Conservation (phyloP, 352 stramenopile species). For the Globisporangium alternatum region DNA sequence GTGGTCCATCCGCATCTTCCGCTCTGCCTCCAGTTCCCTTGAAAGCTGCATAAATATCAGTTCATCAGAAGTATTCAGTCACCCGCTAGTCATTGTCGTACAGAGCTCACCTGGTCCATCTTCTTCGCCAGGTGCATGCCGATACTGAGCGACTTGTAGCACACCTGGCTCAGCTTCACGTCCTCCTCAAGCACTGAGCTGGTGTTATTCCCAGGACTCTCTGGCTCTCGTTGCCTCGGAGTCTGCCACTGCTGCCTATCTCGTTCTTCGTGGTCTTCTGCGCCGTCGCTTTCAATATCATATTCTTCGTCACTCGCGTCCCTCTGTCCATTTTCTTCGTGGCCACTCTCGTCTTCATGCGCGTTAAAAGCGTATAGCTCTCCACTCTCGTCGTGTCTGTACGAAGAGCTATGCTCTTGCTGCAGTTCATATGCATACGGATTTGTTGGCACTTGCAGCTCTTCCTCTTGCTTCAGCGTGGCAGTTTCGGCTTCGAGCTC, state of each 20-base stretch:
- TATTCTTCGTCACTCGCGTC: constrained; percentile 3
- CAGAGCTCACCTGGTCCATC: constrained; percentile 28
- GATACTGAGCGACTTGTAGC: constrained; percentile 40
- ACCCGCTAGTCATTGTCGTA: background rate
- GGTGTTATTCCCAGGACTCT: background rate
- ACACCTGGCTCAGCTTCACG: constrained; percentile 27
- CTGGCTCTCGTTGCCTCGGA: background rate
- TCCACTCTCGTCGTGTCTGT: background rate
- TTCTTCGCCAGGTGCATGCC: constrained; percentile 27
- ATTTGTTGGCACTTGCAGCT: background rate
- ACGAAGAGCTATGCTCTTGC: background rate
- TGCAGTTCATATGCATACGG: constrained; percentile 3
- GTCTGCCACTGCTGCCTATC: background rate
- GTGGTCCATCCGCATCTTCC: constrained; percentile 24
- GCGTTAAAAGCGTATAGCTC: background rate
- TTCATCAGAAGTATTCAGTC: background rate
- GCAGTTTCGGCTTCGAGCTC: constrained; percentile 39
- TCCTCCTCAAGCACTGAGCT: background rate
- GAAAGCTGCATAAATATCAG: constrained; percentile 20
- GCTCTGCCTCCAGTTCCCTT: constrained; percentile 28
- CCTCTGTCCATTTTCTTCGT: constrained; percentile 7
- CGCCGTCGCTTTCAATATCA: background rate
- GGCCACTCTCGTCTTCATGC: background rate
- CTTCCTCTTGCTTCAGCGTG: constrained; percentile 9
- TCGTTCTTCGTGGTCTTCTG: background rate